phyloP scores from a whole-genome alignment of 192 early-diverging fungal genomes.

The Mortierella hygrophila region DNA sequence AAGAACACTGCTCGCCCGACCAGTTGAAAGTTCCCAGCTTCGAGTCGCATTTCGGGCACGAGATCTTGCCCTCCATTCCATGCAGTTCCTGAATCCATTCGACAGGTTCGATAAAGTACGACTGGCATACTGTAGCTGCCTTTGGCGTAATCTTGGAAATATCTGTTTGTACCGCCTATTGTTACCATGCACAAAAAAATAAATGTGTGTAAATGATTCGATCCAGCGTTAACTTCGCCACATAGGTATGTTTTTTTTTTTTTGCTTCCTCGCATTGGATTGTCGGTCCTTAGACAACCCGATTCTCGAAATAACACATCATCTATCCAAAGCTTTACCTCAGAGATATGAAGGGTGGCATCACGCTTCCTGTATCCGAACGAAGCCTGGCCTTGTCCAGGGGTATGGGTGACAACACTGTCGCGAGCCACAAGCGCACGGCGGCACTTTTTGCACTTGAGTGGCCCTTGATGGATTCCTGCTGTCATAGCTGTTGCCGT shows the following conservation, averaged over 20 bases:
- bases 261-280: too few species aligned
- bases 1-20: constrained; percentile 85
- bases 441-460: constrained; percentile 58
- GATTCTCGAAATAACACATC: neutral
- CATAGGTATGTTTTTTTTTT: too few species aligned
- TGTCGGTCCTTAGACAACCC: too few species aligned
- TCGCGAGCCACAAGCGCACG: constrained; percentile 70
- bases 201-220: neutral
- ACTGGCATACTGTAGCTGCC: constrained; percentile 68
- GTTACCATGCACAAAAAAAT: constrained; percentile 26
- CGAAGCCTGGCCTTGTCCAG: constrained; percentile 76
- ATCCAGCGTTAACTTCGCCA: too few species aligned
- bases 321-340: constrained; percentile 2
- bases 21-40: constrained; percentile 88
- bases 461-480: constrained; percentile 9
- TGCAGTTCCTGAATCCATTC: constrained; percentile 82
- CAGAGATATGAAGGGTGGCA: constrained; percentile 55
- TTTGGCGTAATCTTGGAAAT: constrained; percentile 18
- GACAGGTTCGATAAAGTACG: constrained; percentile 87
- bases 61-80: constrained; percentile 76
- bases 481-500: constrained; percentile 14
- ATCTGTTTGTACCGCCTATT: constrained; percentile 40
- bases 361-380: constrained; percentile 84
- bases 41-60: constrained; percentile 83
- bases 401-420: constrained; percentile 76